phyloP scores from a whole-genome alignment of 352 stramenopile genomes.

The Globisporangium cystogenes region DNA sequence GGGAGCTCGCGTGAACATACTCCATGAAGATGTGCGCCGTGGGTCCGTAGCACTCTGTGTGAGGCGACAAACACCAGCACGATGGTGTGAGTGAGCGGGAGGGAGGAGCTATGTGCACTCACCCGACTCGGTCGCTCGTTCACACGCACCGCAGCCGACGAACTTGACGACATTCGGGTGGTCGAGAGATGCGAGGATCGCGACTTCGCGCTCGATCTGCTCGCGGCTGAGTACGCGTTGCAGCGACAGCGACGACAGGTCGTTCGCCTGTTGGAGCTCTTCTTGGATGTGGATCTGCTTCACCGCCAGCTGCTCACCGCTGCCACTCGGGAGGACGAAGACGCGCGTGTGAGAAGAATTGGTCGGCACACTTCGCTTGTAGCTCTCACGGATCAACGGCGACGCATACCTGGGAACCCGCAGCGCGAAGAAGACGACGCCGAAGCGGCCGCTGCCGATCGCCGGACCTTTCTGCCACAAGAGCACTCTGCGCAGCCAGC shows the following conservation, averaged over 20 bases:
- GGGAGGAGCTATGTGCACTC: not conserved
- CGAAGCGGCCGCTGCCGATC: constrained; percentile 68
- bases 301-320: constrained; percentile 78
- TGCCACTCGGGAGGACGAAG: constrained; percentile 18
- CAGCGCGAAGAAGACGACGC: constrained; percentile 65
- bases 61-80: not conserved
- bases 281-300: constrained; percentile 87
- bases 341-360: not conserved
- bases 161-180: constrained; percentile 65
- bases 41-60: constrained; percentile 40
- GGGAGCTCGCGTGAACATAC: constrained; percentile 72
- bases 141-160: constrained; percentile 43
- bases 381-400: not conserved
- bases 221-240: constrained; percentile 41
- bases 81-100: too few relatives aligned
- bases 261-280: constrained; percentile 61
- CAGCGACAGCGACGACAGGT: constrained; percentile 52
- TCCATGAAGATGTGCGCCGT: constrained; percentile 83
- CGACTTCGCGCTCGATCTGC: constrained; percentile 56
- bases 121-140: not conserved
- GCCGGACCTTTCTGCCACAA: constrained; percentile 62
- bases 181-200: constrained; percentile 36
- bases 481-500: constrained; percentile 26
- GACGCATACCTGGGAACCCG: constrained; percentile 42
- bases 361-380: too few relatives aligned